Conservation (phyloP, 768 basidiomycete genomes). For the Lenzites betulinus region DNA sequence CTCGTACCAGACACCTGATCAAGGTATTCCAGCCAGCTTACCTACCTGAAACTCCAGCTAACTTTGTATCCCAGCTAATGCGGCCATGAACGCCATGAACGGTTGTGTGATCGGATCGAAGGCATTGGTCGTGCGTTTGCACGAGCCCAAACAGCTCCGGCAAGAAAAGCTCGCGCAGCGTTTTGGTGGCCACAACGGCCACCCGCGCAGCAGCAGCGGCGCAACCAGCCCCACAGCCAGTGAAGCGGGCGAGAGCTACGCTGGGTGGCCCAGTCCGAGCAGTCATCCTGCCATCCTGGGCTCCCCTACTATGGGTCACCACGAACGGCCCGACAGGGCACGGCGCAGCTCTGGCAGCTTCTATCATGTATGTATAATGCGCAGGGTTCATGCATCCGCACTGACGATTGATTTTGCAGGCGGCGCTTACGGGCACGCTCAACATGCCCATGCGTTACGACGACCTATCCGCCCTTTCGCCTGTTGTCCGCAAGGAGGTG, state of each 20-base stretch:
- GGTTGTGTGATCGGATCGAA: constrained; percentile 70
- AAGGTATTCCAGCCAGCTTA: constrained; percentile 51
- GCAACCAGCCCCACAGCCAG: constrained; percentile 84
- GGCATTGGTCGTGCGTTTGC: constrained; percentile 81
- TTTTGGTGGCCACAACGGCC: constrained; percentile 74
- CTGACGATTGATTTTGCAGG: constrained; percentile 42
- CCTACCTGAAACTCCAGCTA: neutral
- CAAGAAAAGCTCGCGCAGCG: constrained; percentile 86
- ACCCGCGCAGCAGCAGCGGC: constrained; percentile 78
- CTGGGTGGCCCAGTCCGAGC: constrained; percentile 76
- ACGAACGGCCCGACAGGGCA: constrained; percentile 58
- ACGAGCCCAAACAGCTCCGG: constrained; percentile 90
- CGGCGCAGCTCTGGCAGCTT: constrained; percentile 86
- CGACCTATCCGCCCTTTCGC: constrained; percentile 77
- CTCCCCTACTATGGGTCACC: constrained; percentile 54
- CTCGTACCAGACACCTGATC: constrained; percentile 79
- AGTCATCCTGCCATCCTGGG: constrained; percentile 51
- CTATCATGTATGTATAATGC: constrained; percentile 59
- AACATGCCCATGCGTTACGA: constrained; percentile 88
- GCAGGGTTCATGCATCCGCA: neutral
- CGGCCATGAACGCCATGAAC: constrained; percentile 83
- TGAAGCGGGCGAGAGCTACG: constrained; percentile 76
- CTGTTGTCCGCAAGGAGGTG: constrained; percentile 86
- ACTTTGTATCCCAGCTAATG: constrained; percentile 48
- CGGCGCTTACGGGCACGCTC: constrained; percentile 77